Evolutionary conservation across 768 basidiomycete genomes (phyloP).

Genomic region (Boletus rubropictus): DNA sequence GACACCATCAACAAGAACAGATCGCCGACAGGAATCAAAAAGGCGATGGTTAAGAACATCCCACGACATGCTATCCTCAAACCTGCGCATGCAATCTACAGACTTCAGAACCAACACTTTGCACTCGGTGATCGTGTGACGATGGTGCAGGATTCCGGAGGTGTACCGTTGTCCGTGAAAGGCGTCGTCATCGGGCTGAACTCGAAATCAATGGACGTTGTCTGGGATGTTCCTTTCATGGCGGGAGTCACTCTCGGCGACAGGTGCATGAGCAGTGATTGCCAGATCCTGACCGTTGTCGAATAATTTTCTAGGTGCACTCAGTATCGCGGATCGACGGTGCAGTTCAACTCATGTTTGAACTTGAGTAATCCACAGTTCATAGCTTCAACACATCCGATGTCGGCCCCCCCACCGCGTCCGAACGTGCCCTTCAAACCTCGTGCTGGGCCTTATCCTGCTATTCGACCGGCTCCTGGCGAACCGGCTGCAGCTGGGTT

Average conservation of each 20-base stretch:
- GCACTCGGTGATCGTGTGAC: constrained; percentile 88
- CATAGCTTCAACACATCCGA: constrained; percentile 65
- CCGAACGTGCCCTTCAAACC: constrained; percentile 56
- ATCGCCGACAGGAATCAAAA: constrained; percentile 65
- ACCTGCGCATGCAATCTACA: constrained; percentile 82
- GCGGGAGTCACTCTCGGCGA: constrained; percentile 82
- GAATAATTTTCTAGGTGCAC: constrained; percentile 57
- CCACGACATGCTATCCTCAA: constrained; percentile 92
- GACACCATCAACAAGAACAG: constrained; percentile 61
- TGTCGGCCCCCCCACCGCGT: constrained; percentile 43
- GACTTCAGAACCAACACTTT: constrained; percentile 86
- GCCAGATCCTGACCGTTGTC: not conserved
- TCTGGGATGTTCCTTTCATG: constrained; percentile 97
- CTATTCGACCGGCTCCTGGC: constrained; percentile 48
- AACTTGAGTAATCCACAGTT: constrained; percentile 88
- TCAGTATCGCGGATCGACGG: constrained; percentile 84
- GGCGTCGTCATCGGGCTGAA: constrained; percentile 92
- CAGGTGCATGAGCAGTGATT: constrained; percentile 41
- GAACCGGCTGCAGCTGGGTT: constrained; percentile 58
- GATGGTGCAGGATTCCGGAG: constrained; percentile 93
- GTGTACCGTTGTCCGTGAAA: constrained; percentile 85
- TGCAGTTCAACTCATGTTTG: constrained; percentile 81
- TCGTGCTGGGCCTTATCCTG: constrained; percentile 60
- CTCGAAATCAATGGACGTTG: constrained; percentile 83
- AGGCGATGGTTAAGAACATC: constrained; percentile 88